Percentiles rank a stretch among this genome's conserved stretches.
These are phyloP conservation scores for Dothideomycetes sp. DNA, from an alignment of 2,329 filamentous ascomycete species.

Conservation along the genomic window DNA sequence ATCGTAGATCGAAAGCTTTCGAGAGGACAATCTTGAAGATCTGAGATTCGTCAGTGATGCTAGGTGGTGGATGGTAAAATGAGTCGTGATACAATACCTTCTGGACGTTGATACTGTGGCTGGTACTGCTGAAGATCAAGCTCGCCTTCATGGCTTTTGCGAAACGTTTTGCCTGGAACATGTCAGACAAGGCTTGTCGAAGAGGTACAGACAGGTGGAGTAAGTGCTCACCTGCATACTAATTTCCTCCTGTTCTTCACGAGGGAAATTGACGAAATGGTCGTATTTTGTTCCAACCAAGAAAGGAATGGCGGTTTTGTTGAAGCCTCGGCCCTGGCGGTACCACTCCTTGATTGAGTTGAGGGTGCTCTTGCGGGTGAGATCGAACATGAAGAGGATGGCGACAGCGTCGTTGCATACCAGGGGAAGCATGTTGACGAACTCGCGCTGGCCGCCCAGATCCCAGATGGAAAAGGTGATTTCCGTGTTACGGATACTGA, in stretches of 20 bases:
- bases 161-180: slow-evolving; percentile 71
- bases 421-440: slow-evolving; percentile 99
- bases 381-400: slow-evolving; percentile 98
- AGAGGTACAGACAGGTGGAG: not conserved
- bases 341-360: slow-evolving; percentile 99
- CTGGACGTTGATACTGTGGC: slow-evolving; percentile 98
- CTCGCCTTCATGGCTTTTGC: slow-evolving; percentile 97
- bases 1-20: slow-evolving; percentile 97
- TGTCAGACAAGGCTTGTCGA: not conserved
- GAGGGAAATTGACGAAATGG: slow-evolving; percentile 96
- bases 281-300: slow-evolving; percentile 97
- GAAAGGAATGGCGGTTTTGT: slow-evolving; percentile 99
- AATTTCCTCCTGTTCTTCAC: slow-evolving; percentile 97
- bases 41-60: slow-evolving; percentile 37
- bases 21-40: slow-evolving; percentile 99
- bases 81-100: slow-evolving; percentile 54
- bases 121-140: slow-evolving; percentile 96
- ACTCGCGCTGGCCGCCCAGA: slow-evolving; percentile 92
- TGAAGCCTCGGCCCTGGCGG: slow-evolving; percentile 91
- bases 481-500: slow-evolving; percentile 97
- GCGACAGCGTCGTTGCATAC: slow-evolving; percentile 98
- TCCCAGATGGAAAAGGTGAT: slow-evolving; percentile 99
- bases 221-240: slow-evolving; percentile 68
- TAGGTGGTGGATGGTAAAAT: not conserved
- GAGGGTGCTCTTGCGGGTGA: slow-evolving; percentile 93